Percentiles rank a stretch among this genome's conserved stretches.
phyloP scores from a whole-genome alignment of 805 yeast species.

The Kuraishia ogatae region DNA sequence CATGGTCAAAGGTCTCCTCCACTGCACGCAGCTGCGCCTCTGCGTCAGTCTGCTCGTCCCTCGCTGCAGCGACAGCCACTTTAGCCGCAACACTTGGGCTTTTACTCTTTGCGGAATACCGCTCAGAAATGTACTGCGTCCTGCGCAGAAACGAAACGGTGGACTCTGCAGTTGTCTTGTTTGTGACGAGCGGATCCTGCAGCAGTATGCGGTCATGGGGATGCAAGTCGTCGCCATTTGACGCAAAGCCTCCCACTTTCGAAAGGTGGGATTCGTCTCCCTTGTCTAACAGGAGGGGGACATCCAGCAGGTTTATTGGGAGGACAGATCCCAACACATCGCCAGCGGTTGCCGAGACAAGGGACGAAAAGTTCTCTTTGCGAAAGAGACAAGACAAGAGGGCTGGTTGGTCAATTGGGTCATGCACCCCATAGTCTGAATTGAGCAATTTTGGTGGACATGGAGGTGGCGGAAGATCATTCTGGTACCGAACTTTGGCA shows the following conservation, averaged over 20 bases:
- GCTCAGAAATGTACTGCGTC: constrained; percentile 74
- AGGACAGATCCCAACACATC: constrained; percentile 20
- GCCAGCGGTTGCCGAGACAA: constrained; percentile 60
- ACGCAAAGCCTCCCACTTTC: constrained; percentile 25
- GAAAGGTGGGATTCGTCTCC: constrained; percentile 29
- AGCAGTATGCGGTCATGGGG: constrained; percentile 71
- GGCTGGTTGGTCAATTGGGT: constrained; percentile 38
- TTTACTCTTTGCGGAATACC: not conserved
- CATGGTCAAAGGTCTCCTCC: constrained; percentile 68
- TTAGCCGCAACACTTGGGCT: not conserved
- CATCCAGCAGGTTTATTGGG: constrained; percentile 61
- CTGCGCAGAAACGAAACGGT: constrained; percentile 66
- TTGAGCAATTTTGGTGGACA: constrained; percentile 80
- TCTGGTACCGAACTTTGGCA: constrained; percentile 76
- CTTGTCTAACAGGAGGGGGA: constrained; percentile 61
- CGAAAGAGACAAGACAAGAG: constrained; percentile 66
- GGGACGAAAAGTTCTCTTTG: constrained; percentile 59
- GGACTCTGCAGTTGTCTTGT: constrained; percentile 26
- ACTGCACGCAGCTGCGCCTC: constrained; percentile 58
- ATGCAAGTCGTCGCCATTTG: constrained; percentile 37
- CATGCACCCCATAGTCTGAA: constrained; percentile 34
- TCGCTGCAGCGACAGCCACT: constrained; percentile 11
- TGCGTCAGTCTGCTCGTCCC: constrained; percentile 38
- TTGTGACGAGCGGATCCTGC: constrained; percentile 64
- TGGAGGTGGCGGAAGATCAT: constrained; percentile 88